Conservation (phyloP, 805 yeast species). For the Saccharomycopsis microspora region DNA sequence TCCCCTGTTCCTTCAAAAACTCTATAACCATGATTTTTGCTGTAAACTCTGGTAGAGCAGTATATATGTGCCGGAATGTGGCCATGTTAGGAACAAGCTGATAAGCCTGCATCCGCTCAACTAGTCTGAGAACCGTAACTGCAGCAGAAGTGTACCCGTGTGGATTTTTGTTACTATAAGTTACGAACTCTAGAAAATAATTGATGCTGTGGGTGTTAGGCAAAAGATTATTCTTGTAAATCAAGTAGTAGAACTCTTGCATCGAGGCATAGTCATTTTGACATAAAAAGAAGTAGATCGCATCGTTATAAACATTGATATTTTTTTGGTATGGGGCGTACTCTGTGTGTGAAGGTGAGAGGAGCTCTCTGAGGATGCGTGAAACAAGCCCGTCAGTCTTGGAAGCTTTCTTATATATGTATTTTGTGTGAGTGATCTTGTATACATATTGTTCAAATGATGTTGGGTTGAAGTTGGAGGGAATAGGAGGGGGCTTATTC, state of each 20-base stretch:
- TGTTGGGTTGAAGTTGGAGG: constrained; percentile 16
- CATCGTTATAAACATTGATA: constrained; percentile 25
- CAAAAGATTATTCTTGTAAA: constrained; percentile 24
- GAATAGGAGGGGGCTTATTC: constrained; percentile 13
- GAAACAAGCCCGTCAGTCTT: constrained; percentile 27
- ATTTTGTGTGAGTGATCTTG: constrained; percentile 27
- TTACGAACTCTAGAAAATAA: constrained; percentile 24
- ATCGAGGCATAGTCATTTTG: constrained; percentile 30
- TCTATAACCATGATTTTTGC: constrained; percentile 24
- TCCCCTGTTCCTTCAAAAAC: constrained; percentile 22
- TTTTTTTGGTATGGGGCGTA: constrained; percentile 18
- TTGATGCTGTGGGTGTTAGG: constrained; percentile 31
- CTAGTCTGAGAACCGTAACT: not conserved
- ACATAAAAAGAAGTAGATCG: constrained; percentile 27
- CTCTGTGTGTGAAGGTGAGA: constrained; percentile 24
- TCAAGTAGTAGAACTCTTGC: constrained; percentile 28
- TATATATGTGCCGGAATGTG: constrained; percentile 28
- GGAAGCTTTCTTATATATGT: constrained; percentile 26
- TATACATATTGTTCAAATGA: constrained; percentile 25
- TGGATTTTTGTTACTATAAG: constrained; percentile 21
- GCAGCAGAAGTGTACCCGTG: constrained; percentile 19
- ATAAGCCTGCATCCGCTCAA: constrained; percentile 11
- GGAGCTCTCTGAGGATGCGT: constrained; percentile 26
- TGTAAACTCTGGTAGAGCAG: constrained; percentile 23
- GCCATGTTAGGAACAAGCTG: constrained; percentile 24